Evolutionary conservation across 2,329 filamentous ascomycete species (phyloP).

Genomic region (Penicillium sp.): DNA sequence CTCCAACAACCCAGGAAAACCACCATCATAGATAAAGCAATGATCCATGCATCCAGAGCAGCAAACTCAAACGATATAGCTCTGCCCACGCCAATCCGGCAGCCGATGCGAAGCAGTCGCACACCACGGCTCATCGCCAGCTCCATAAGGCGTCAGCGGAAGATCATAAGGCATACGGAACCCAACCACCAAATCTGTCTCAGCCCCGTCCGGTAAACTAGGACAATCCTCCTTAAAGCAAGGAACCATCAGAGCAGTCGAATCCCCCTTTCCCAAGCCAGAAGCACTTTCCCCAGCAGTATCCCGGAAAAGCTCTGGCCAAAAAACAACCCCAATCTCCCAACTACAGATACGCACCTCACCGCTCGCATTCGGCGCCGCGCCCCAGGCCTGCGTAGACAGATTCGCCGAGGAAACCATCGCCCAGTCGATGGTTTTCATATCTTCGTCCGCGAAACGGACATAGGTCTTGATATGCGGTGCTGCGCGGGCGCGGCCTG

Average conservation of each 20-base stretch:
- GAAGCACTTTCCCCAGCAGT: background rate
- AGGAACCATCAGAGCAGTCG: slow-evolving; percentile 56
- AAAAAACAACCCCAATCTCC: slow-evolving; percentile 78
- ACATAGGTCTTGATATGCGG: slow-evolving; percentile 91
- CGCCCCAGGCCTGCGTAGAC: slow-evolving; percentile 85
- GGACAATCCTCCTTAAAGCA: slow-evolving; percentile 63
- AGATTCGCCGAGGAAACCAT: slow-evolving; percentile 87
- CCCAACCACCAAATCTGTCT: slow-evolving; percentile 52
- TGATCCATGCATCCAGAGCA: background rate
- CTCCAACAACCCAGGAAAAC: background rate
- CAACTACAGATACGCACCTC: slow-evolving; percentile 73
- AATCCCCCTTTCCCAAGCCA: background rate
- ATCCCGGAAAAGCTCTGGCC: slow-evolving; percentile 58
- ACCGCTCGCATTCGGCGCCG: slow-evolving; percentile 53
- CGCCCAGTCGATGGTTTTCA: slow-evolving; percentile 69
- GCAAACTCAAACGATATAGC: slow-evolving; percentile 57
- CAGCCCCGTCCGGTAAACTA: background rate
- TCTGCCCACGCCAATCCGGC: slow-evolving; percentile 54
- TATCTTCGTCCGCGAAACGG: slow-evolving; percentile 50
- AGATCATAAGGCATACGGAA: slow-evolving; percentile 79
- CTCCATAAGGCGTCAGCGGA: slow-evolving; percentile 64
- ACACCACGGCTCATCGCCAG: slow-evolving; percentile 71
- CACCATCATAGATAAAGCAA: background rate
- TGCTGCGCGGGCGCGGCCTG: slow-evolving; percentile 65
- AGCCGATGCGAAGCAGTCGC: slow-evolving; percentile 58